Evolutionary conservation across 768 basidiomycete genomes (phyloP).

Genomic region (Kwoniella bestiolae): DNA sequence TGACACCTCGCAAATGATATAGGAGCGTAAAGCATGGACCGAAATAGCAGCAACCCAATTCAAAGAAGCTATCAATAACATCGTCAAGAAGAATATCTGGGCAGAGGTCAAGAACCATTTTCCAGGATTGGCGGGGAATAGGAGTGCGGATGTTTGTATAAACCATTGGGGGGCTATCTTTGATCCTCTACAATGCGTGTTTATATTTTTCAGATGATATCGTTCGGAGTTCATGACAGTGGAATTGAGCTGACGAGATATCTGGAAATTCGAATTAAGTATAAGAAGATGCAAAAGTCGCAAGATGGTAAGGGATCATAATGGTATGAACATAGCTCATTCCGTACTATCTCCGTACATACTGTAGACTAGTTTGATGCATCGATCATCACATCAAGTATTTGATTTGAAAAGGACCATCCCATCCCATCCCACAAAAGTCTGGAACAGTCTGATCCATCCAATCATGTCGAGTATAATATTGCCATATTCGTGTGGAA

Average conservation of each 20-base stretch:
- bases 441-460: no score
- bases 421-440: no score
- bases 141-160: slow-evolving; percentile 17
- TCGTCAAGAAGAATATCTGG: slow-evolving; percentile 22
- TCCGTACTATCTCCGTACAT: no score
- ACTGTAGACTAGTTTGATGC: no score
- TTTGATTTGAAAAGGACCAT: no score
- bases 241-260: slow-evolving; percentile 6
- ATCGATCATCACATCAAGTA: no score
- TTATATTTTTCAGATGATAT: neutral
- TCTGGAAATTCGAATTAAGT: neutral
- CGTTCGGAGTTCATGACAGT: neutral
- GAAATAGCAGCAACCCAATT: slow-evolving; percentile 15
- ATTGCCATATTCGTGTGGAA: no score
- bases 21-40: slow-evolving; percentile 17
- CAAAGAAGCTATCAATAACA: slow-evolving; percentile 12
- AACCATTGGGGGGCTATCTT: slow-evolving; percentile 20
- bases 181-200: neutral
- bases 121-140: slow-evolving; percentile 5
- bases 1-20: no score
- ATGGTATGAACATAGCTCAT: no score
- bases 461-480: no score
- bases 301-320: neutral
- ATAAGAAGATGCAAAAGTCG: slow-evolving; percentile 16
- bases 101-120: slow-evolving; percentile 16